Base-by-base conservation (phyloP, 2,329 filamentous ascomycete species). In the Epichloe gansuensis region DNA sequence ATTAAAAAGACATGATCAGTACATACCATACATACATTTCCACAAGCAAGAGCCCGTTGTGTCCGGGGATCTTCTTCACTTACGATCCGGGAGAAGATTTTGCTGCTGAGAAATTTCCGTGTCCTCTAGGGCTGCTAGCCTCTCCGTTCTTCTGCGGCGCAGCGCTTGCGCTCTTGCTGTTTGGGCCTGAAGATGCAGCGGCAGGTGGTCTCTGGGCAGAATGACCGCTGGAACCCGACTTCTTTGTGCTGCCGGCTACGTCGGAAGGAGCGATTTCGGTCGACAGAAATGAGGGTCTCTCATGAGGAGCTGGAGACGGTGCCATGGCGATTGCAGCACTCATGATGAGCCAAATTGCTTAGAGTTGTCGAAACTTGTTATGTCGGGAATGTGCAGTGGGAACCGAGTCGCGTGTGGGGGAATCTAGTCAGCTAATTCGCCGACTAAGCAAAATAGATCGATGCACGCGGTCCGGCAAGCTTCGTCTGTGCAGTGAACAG, bases 251-350 rank as follows among this genome's bases (percentile, higher is more conserved):
- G 41, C 42, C 41, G 34, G 46, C 27, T 39, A 42, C 21, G 44
- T 54, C 53, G 13, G 53, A 38, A 23, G 50, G 15, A 45, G 66
- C 60, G 40, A 68, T 61, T 45, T 62, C 57, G 52, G 71, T 77
- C 57, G 74, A 72, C 62, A 74, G 68, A 59, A 77, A 79, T n/a
- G 74, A 72, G 54, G 77, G 71, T 65, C 80, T 73, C 66, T 84
- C 80, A 66, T 83, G 80, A 59, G 80, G 80, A 69, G 80, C 80
- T 63, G 80, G 81, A 65, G 81, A 83, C 58, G 80, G 80, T 64
- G 78, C 80, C 81, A 84, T 83, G 62, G 80, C 78, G 65, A 84
- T 77, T 68, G 78, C 80, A 66, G 81, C 74, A 72, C 80, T 84
- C 81, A 84, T 84, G 66, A 61, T 82, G 66, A 61, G 58, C 23